Percentiles rank a stretch among this genome's conserved stretches.
Conservation (phyloP, 805 yeast genomes). For the Saccharomyces eubayanus region DNA sequence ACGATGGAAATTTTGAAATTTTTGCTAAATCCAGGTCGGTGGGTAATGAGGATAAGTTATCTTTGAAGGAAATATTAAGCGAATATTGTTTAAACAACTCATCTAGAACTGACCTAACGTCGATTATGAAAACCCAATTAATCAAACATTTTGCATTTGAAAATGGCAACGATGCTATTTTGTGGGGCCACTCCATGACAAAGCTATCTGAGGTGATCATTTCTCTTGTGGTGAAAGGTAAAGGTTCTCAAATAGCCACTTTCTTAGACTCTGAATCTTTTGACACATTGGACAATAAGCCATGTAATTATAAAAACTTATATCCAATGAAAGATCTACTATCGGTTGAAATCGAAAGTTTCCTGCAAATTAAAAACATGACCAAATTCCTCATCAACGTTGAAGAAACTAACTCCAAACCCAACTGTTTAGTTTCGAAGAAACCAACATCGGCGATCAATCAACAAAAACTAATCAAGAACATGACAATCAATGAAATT, state of each 20-base stretch:
- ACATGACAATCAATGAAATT: conserved; percentile 75
- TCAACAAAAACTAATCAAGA: conserved; percentile 35
- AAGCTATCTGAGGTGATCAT: conserved; percentile 72
- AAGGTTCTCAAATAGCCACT: conserved; percentile 61
- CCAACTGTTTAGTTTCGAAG: conserved; percentile 16
- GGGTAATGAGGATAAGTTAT: not conserved
- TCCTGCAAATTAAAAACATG: conserved; percentile 33
- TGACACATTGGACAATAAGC: conserved; percentile 22
- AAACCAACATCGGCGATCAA: conserved; percentile 1
- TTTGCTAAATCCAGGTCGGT: conserved; percentile 4
- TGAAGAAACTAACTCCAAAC: conserved; percentile 7
- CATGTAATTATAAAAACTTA: conserved; percentile 36
- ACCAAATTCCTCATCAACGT: conserved; percentile 26
- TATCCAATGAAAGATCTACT: conserved; percentile 73
- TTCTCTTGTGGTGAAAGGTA: conserved; percentile 73
- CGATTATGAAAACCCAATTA: conserved; percentile 40
- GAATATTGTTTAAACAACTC: conserved; percentile 41
- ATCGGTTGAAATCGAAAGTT: conserved; percentile 57
- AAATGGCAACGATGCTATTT: conserved; percentile 42
- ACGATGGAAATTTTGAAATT: conserved; percentile 20
- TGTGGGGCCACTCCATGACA: conserved; percentile 78
- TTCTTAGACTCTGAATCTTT: conserved; percentile 38
- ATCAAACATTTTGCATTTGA: conserved; percentile 40
- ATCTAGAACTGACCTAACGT: conserved; percentile 53
- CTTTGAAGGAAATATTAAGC: conserved; percentile 8